Conservation (phyloP, 768 basidiomycete genomes). For the Amanita pseudoporphyria region DNA sequence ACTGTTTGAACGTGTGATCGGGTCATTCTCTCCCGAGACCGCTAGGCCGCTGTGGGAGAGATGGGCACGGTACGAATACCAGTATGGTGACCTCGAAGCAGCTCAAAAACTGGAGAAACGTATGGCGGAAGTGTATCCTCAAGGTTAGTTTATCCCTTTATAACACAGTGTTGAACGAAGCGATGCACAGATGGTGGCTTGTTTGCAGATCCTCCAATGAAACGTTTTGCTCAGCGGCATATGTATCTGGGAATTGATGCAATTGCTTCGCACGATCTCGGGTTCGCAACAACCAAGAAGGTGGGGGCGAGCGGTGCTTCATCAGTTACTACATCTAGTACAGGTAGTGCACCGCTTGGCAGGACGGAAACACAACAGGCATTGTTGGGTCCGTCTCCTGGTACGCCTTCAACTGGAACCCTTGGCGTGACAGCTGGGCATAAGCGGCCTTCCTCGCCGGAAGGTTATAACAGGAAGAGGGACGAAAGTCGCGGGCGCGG, state of each 20-base stretch:
- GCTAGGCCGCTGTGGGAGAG: slow-evolving; percentile 90
- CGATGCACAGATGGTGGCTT: slow-evolving; percentile 7
- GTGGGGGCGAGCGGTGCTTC: slow-evolving; percentile 12
- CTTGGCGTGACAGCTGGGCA: background rate
- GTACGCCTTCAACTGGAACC: background rate
- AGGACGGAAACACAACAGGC: slow-evolving; percentile 28
- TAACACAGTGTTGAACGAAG: slow-evolving; percentile 4
- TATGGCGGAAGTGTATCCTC: slow-evolving; percentile 80
- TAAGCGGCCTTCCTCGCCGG: slow-evolving; percentile 30
- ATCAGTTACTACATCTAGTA: background rate
- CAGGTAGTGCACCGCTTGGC: slow-evolving; percentile 12
- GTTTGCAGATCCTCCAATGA: slow-evolving; percentile 72
- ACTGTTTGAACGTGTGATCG: slow-evolving; percentile 86
- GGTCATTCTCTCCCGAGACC: slow-evolving; percentile 65
- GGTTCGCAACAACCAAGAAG: slow-evolving; percentile 52
- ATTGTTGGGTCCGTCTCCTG: slow-evolving; percentile 12
- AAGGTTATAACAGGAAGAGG: slow-evolving; percentile 18
- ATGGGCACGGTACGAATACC: slow-evolving; percentile 93
- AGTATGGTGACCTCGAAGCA: slow-evolving; percentile 86
- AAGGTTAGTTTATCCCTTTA: slow-evolving; percentile 39
- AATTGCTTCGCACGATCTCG: slow-evolving; percentile 83
- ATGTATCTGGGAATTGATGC: slow-evolving; percentile 78
- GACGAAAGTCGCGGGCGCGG: slow-evolving; percentile 18
- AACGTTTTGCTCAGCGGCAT: slow-evolving; percentile 83
- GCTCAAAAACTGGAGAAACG: slow-evolving; percentile 85